Percentiles rank a stretch among this genome's conserved stretches.
Conservation (phyloP, 345 rosid species). For the Pistacia vera region DNA sequence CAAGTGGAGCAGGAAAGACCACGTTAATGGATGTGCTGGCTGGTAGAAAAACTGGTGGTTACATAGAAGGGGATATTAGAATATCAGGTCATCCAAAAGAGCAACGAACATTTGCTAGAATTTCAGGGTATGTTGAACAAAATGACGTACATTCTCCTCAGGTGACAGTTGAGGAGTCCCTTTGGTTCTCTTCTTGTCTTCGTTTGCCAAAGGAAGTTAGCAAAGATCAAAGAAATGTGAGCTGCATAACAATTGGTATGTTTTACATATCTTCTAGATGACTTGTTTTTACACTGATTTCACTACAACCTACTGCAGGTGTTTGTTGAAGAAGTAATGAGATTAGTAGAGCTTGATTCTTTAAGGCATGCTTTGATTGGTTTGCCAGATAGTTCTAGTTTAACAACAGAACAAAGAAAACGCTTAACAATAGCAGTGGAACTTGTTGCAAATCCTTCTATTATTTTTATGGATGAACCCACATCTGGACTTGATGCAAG, state of each 20-base stretch:
- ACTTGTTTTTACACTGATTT: constrained; percentile 3
- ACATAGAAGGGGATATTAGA: constrained; percentile 80
- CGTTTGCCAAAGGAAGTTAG: constrained; percentile 81
- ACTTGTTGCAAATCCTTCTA: constrained; percentile 96
- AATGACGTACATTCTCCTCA: constrained; percentile 97
- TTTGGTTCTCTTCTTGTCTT: constrained; percentile 79
- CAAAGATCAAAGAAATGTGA: constrained; percentile 61
- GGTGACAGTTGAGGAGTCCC: constrained; percentile 90
- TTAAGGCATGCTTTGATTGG: constrained; percentile 82
- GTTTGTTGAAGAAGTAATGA: constrained; percentile 95
- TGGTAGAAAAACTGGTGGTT: constrained; percentile 95
- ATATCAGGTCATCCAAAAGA: constrained; percentile 81
- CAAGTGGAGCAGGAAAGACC: constrained; percentile 97
- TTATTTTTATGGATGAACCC: constrained; percentile 96
- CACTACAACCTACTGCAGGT: constrained; percentile 48
- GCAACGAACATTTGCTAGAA: constrained; percentile 83
- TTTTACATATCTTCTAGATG: constrained; percentile 6
- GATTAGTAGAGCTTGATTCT: constrained; percentile 75
- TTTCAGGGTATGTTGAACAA: constrained; percentile 97
- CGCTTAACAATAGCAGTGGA: constrained; percentile 94
- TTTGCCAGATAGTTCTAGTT: constrained; percentile 78
- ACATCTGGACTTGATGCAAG: constrained; percentile 99
- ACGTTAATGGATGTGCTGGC: constrained; percentile 98
- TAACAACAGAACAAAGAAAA: constrained; percentile 94
- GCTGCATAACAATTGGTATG: constrained; percentile 18